Evolutionary conservation across 2,329 filamentous ascomycete genomes (phyloP), one percentile per base, ranked within the genome.

Genomic region (Cladorrhinum sp.): DNA sequence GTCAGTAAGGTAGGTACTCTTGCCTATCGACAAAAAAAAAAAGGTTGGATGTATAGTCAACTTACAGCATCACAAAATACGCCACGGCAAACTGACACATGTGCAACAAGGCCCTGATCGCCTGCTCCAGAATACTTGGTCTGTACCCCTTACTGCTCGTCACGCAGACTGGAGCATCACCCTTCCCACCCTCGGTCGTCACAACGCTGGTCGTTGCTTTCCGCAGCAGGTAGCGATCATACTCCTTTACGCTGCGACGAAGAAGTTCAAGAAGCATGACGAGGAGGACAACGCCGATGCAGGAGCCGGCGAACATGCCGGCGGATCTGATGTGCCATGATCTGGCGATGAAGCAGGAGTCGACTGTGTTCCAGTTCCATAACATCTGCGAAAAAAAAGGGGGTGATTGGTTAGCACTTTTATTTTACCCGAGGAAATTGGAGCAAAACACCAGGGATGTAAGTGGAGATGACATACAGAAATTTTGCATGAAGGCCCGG

Each of bases 281-380:
- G 24, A 57, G 54, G 14, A 57, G 24, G 36, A 57, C 2, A 6
- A 57, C 54, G 14, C 54, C 54, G 18, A 57, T 49, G 39, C 54
- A 57, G 16, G 54, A 57, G 21, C 54, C 54, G 12, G 39, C 54
- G 28, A 57, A 57, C 54, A 57, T 57, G 12, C 24, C 23, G 1
- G 23, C 7, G 21, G 54, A 57, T 4, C 21, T 48, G 54, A 57
- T 49, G 2, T 49, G 39, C 54, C 54, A 57, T 16, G 54, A 48
- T 18, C 33, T 24, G 14, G 54, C 14, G 54, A 57, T 48, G 16
- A 57, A 57, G 54, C 54, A 57, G 10, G 54, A 49, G 54, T 57
- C 54, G 21, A 57, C 28, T 12, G 54, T 57, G 54, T 57, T 57
- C 54, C 54, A 57, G 39, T 57, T 57, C 54, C 54, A 57, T 7